These are phyloP conservation scores for Solidago caesia DNA, from an alignment of 129 eudicot species.

Conservation along the genomic window DNA sequence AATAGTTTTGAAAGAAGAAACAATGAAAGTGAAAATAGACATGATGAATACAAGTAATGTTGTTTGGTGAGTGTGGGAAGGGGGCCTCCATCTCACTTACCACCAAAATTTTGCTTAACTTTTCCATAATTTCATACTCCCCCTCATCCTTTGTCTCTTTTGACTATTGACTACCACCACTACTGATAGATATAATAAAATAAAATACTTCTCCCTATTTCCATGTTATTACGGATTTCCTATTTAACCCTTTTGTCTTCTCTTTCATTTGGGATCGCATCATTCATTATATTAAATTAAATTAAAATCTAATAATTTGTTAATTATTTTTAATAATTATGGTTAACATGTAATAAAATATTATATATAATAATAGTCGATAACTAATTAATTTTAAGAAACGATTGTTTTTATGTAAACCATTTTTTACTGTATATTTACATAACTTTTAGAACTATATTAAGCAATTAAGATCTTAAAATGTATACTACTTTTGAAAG, in stretches of 20 bases:
- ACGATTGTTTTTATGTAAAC: too few species aligned
- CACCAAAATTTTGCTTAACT: constrained; percentile 42
- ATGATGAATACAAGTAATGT: constrained; percentile 32
- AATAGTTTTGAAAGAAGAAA: constrained; percentile 17
- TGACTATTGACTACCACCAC: constrained; percentile 44
- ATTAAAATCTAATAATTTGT: too few species aligned
- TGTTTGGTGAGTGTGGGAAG: constrained; percentile 35
- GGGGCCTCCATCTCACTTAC: constrained; percentile 46
- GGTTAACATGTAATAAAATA: too few species aligned
- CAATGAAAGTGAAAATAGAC: constrained; percentile 28
- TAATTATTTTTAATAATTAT: too few species aligned
- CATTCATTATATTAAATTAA: not conserved
- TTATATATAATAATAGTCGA: too few species aligned
- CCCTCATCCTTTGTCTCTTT: constrained; percentile 39
- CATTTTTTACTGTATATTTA: too few species aligned
- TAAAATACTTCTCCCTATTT: constrained; percentile 1
- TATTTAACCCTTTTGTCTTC: not conserved
- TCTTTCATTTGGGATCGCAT: not conserved
- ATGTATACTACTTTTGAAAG: not conserved
- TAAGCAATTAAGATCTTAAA: too few species aligned
- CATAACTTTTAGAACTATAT: too few species aligned
- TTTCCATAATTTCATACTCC: constrained; percentile 44
- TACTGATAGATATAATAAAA: constrained; percentile 9
- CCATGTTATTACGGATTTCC: constrained; percentile 27
- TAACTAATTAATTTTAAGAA: too few species aligned